phyloP scores from a whole-genome alignment of 768 basidiomycete genomes.

The Mycena belliarum region DNA sequence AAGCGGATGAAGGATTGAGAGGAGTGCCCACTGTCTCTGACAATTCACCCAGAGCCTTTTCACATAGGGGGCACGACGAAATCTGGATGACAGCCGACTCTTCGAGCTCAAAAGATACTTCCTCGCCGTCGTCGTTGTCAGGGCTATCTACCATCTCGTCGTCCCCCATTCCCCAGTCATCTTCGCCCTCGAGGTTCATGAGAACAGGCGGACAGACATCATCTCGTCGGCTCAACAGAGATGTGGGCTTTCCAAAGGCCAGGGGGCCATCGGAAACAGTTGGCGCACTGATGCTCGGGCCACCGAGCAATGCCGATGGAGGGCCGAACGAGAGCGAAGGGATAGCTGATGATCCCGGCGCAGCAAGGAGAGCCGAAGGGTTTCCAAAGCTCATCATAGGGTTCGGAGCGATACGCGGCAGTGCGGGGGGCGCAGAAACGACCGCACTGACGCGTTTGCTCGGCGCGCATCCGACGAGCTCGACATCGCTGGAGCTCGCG shows the following conservation, averaged over 20 bases:
- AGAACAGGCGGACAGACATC: conserved; percentile 27
- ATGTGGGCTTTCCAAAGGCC: conserved; percentile 19
- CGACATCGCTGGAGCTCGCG: conserved; percentile 28
- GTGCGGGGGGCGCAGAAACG: background rate
- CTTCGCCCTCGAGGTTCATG: conserved; percentile 34
- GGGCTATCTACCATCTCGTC: conserved; percentile 54
- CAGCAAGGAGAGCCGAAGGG: conserved; percentile 6
- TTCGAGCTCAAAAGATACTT: conserved; percentile 18
- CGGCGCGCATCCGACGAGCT: conserved; percentile 1
- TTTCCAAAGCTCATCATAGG: conserved; percentile 12
- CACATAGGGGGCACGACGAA: conserved; percentile 29
- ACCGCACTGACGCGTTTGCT: conserved; percentile 9
- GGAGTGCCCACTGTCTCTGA: conserved; percentile 20
- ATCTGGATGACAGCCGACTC: conserved; percentile 20
- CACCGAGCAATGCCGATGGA: conserved; percentile 22
- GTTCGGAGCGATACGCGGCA: background rate
- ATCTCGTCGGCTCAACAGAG: conserved; percentile 15
- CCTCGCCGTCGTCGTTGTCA: conserved; percentile 30
- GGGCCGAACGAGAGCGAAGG: conserved; percentile 19
- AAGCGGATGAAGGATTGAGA: background rate
- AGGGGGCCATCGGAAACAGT: background rate
- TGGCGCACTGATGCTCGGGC: background rate
- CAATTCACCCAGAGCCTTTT: conserved; percentile 23
- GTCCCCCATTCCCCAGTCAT: conserved; percentile 73
- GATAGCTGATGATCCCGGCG: background rate